These are phyloP conservation scores for Dryas alaskensis DNA, from an alignment of 306 rosid genomes.

Conservation along the genomic window DNA sequence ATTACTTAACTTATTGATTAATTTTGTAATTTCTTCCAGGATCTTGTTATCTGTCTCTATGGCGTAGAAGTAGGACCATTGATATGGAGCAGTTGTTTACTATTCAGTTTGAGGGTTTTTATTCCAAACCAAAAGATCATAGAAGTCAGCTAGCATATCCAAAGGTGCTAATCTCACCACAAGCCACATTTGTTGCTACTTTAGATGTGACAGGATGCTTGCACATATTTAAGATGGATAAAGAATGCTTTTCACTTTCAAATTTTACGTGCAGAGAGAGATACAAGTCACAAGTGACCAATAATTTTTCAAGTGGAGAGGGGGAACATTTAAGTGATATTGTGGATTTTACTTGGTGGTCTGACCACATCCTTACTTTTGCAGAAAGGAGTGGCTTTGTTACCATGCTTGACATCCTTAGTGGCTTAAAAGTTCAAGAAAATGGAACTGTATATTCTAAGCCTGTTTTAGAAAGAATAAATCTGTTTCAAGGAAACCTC, in stretches of 20 bases:
- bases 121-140: conserved; percentile 56
- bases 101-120: conserved; percentile 68
- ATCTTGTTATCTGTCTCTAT: conserved; percentile 69
- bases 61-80: conserved; percentile 51
- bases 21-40: conserved; percentile 40
- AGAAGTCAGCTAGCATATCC: conserved; percentile 60
- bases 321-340: conserved; percentile 29
- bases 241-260: conserved; percentile 54
- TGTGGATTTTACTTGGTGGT: conserved; percentile 96
- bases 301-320: conserved; percentile 35
- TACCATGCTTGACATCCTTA: conserved; percentile 64
- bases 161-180: conserved; percentile 80
- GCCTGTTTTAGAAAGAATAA: conserved; percentile 73
- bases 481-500: conserved; percentile 43
- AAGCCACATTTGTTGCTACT: conserved; percentile 72
- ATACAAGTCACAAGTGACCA: conserved; percentile 33
- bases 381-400: conserved; percentile 57
- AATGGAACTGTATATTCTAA: conserved; percentile 50
- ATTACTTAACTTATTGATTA: conserved; percentile 18
- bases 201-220: conserved; percentile 72
- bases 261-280: conserved; percentile 41
- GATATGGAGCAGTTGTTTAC: conserved; percentile 64
- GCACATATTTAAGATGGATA: conserved; percentile 67
- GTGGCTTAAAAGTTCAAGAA: conserved; percentile 64
- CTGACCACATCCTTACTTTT: conserved; percentile 64